phyloP scores from a whole-genome alignment of 257 asterid genomes.

The Penstemon barbatus region DNA sequence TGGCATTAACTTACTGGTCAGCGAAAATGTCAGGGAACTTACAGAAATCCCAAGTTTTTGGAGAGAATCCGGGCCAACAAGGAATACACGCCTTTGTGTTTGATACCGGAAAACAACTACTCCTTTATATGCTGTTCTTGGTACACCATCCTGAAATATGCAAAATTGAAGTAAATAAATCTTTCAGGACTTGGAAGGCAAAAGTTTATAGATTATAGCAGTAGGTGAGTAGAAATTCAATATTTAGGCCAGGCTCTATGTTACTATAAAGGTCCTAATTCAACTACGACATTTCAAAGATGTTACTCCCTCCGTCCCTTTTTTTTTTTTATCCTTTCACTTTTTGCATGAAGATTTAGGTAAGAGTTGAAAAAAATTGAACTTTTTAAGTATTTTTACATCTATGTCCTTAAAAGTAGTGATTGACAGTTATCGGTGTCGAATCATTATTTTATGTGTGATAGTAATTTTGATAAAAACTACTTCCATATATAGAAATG shows the following conservation, averaged over 20 bases:
- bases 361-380: too few relatives aligned
- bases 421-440: too few relatives aligned
- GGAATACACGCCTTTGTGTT: conserved; percentile 71
- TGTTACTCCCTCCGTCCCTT: too few relatives aligned
- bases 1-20: conserved; percentile 10
- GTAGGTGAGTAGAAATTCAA: background rate
- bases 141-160: conserved; percentile 77
- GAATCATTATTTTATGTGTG: too few relatives aligned
- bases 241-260: conserved; percentile 3
- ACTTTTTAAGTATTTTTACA: too few relatives aligned
- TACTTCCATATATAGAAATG: too few relatives aligned
- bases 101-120: conserved; percentile 80
- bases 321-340: too few relatives aligned
- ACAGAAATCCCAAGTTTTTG: conserved; percentile 51
- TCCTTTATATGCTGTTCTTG: conserved; percentile 91
- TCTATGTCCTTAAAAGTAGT: too few relatives aligned
- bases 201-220: background rate
- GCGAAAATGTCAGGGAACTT: conserved; percentile 24
- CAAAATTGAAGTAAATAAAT: conserved; percentile 1
- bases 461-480: too few relatives aligned
- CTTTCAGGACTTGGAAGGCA: conserved; percentile 16
- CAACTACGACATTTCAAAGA: too few relatives aligned
- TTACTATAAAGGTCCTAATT: too few relatives aligned
- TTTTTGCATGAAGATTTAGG: too few relatives aligned
- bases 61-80: conserved; percentile 78